These are phyloP conservation scores for Phytophthora litchii DNA, from an alignment of 352 stramenopile species.

Conservation along the genomic window DNA sequence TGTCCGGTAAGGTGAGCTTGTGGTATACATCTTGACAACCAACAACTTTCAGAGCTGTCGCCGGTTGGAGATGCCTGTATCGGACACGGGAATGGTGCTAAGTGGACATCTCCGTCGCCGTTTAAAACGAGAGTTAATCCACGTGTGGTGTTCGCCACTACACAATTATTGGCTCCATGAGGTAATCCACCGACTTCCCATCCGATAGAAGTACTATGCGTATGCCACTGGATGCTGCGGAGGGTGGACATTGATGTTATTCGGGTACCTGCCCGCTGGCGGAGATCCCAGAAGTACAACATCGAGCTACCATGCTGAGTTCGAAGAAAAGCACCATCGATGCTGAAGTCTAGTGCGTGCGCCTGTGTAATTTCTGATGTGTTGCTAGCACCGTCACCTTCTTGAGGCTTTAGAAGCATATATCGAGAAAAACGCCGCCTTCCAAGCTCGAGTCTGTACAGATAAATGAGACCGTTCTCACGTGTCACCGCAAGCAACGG, in stretches of 20 bases:
- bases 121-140: slow-evolving; percentile 22
- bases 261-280: slow-evolving; percentile 47
- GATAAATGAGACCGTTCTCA: slow-evolving; percentile 70
- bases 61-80: not conserved
- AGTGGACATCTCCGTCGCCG: slow-evolving; percentile 22
- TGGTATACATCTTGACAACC: slow-evolving; percentile 24
- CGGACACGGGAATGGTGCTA: slow-evolving; percentile 35
- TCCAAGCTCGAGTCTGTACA: slow-evolving; percentile 61
- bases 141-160: slow-evolving; percentile 18
- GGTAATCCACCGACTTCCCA: slow-evolving; percentile 34
- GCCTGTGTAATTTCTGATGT: slow-evolving; percentile 20
- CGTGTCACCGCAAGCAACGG: slow-evolving; percentile 52
- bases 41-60: slow-evolving; percentile 18
- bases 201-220: slow-evolving; percentile 47
- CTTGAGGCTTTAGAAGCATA: slow-evolving; percentile 59
- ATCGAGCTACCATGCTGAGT: slow-evolving; percentile 44
- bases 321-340: slow-evolving; percentile 63
- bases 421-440: slow-evolving; percentile 48
- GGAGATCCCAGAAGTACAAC: slow-evolving; percentile 71
- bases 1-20: slow-evolving; percentile 31
- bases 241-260: slow-evolving; percentile 51
- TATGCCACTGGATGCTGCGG: slow-evolving; percentile 62
- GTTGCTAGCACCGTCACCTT: slow-evolving; percentile 11
- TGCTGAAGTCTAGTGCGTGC: slow-evolving; percentile 68
- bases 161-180: slow-evolving; percentile 4